A percentile compares a stretch with the other conserved stretches of the same genome.
These are phyloP conservation scores for Rehmannia glutinosa DNA, from an alignment of 257 asterid genomes.

Conservation along the genomic window DNA sequence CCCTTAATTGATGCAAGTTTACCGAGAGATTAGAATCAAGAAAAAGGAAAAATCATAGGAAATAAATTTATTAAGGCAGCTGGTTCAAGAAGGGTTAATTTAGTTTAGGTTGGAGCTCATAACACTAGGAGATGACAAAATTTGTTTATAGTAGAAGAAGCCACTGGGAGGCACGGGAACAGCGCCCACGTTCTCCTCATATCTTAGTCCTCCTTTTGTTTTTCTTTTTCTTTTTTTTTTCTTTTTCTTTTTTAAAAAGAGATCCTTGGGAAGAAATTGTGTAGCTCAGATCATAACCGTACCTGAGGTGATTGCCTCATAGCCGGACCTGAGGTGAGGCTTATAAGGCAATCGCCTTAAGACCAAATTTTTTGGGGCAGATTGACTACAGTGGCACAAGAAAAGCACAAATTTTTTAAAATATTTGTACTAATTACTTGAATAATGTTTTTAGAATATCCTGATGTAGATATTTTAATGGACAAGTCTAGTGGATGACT, in stretches of 20 bases:
- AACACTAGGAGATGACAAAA: slow-evolving; percentile 66
- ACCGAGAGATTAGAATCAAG: slow-evolving; percentile 31
- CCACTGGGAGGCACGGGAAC: slow-evolving; percentile 66
- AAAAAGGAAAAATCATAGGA: neutral
- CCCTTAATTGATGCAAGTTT: slow-evolving; percentile 1
- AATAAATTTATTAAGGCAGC: slow-evolving; percentile 38
- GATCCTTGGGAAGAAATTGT: too few species aligned
- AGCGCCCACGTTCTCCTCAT: slow-evolving; percentile 89
- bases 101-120: slow-evolving; percentile 54
- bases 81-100: slow-evolving; percentile 37
- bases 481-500: too few species aligned
- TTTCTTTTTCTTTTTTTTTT: neutral
- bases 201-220: slow-evolving; percentile 11
- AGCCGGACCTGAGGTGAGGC: too few species aligned
- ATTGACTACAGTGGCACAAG: too few species aligned
- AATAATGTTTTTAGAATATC: too few species aligned
- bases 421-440: too few species aligned
- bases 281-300: too few species aligned
- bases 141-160: slow-evolving; percentile 26
- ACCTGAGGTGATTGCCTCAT: too few species aligned
- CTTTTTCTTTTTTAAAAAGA: neutral
- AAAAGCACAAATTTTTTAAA: too few species aligned
- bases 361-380: too few species aligned
- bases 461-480: too few species aligned
- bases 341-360: too few species aligned